phyloP scores from a whole-genome alignment of 306 rosid genomes.

The Acacia melanoxylon region DNA sequence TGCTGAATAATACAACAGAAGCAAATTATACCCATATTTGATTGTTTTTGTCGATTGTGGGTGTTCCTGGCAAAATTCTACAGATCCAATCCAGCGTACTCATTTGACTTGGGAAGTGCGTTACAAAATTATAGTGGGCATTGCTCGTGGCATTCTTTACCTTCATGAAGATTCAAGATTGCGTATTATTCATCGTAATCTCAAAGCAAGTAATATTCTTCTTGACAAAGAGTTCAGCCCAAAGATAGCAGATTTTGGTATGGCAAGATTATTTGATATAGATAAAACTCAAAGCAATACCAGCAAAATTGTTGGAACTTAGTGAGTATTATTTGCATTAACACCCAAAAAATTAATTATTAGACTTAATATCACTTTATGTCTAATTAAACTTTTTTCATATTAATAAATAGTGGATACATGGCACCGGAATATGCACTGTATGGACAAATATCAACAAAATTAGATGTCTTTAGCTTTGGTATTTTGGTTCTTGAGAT shows the following conservation, averaged over 20 bases:
- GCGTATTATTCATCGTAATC: conserved; percentile 34
- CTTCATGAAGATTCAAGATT: conserved; percentile 53
- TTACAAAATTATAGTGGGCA: conserved; percentile 41
- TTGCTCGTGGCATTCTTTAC: conserved; percentile 45
- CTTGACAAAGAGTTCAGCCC: conserved; percentile 42
- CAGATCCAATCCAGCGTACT: conserved; percentile 33
- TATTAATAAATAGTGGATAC: conserved; percentile 40
- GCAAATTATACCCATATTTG: too few relatives aligned
- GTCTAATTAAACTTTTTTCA: not conserved
- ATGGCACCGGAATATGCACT: conserved; percentile 65
- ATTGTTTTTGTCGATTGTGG: not conserved
- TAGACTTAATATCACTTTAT: not conserved
- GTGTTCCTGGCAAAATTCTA: not conserved
- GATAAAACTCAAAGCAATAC: conserved; percentile 46
- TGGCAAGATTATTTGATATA: conserved; percentile 35
- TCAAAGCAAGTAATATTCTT: conserved; percentile 51
- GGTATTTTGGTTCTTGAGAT: conserved; percentile 55
- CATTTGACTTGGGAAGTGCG: conserved; percentile 41
- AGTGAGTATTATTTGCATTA: conserved; percentile 34
- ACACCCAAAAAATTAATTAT: not conserved
- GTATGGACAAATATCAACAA: conserved; percentile 45
- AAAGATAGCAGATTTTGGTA: conserved; percentile 55
- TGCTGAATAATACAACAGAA: too few relatives aligned
- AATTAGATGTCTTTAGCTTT: conserved; percentile 56
- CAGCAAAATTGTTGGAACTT: conserved; percentile 39